Conservation (phyloP, 495 filamentous ascomycete species). For the Hypomontagnella submonticulosa region DNA sequence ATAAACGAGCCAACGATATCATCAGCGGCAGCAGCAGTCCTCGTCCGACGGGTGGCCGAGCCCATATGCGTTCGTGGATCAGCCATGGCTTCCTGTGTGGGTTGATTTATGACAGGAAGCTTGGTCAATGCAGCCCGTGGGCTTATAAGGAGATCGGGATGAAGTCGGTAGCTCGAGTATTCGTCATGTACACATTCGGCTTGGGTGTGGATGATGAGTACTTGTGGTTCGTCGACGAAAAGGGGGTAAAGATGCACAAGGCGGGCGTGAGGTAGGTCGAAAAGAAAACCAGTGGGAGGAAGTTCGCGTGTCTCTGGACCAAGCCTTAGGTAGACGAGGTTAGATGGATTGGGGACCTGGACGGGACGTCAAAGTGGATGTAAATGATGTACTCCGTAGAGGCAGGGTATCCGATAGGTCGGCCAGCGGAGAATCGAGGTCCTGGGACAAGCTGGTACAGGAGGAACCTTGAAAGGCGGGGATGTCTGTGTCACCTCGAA, state of each 20-base stretch:
- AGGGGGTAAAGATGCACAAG: slow-evolving; percentile 38
- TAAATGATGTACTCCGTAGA: slow-evolving; percentile 49
- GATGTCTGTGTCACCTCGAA: slow-evolving; percentile 51
- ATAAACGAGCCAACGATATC: slow-evolving; percentile 80
- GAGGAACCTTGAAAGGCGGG: slow-evolving; percentile 49
- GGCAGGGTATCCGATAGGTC: slow-evolving; percentile 52
- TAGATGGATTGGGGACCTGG: slow-evolving; percentile 28
- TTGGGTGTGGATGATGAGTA: slow-evolving; percentile 28
- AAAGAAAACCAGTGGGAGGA: slow-evolving; percentile 33
- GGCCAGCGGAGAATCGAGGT: slow-evolving; percentile 46
- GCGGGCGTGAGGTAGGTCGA: slow-evolving; percentile 36
- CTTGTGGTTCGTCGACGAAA: slow-evolving; percentile 27
- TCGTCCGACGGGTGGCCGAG: slow-evolving; percentile 52
- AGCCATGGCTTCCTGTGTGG: slow-evolving; percentile 60
- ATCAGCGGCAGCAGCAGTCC: slow-evolving; percentile 66
- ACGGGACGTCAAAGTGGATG: slow-evolving; percentile 46
- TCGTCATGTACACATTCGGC: slow-evolving; percentile 60
- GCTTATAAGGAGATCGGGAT: slow-evolving; percentile 57
- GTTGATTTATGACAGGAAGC: slow-evolving; percentile 58
- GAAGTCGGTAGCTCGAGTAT: slow-evolving; percentile 52
- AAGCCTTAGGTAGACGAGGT: slow-evolving; percentile 21
- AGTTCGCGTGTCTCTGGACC: slow-evolving; percentile 42
- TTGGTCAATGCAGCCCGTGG: slow-evolving; percentile 55
- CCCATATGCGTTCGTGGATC: slow-evolving; percentile 48
- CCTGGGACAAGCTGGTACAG: slow-evolving; percentile 28